Percentiles rank a stretch among this genome's conserved stretches.
Conservation (phyloP, 2,329 filamentous ascomycete genomes). For the Grosmannia huntii region DNA sequence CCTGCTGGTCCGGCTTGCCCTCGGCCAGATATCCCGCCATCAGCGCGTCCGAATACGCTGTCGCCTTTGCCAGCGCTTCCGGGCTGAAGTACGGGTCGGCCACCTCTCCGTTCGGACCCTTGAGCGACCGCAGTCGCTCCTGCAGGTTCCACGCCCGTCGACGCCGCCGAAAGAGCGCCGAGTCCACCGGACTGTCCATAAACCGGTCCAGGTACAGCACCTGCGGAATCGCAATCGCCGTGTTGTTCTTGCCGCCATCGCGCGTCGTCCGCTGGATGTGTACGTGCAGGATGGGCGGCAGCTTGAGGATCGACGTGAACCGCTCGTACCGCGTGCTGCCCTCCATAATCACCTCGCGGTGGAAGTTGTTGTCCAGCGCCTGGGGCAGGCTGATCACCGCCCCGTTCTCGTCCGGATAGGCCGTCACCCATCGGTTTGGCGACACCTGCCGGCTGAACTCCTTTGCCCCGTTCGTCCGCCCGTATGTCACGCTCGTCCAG, state of each 20-base stretch:
- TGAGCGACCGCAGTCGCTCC: constrained; percentile 43
- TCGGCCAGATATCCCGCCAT: not conserved
- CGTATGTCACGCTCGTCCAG: constrained; percentile 48
- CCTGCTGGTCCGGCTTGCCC: not conserved
- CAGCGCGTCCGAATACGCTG: constrained; percentile 4
- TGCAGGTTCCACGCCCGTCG: constrained; percentile 66
- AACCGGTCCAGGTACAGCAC: constrained; percentile 81
- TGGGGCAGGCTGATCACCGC: constrained; percentile 57
- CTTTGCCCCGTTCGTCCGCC: constrained; percentile 35
- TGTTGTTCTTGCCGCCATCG: constrained; percentile 61
- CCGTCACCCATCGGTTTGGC: constrained; percentile 49
- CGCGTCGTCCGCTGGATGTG: constrained; percentile 75
- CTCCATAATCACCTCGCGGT: constrained; percentile 60
- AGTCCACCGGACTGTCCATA: constrained; percentile 52
- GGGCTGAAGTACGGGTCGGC: not conserved
- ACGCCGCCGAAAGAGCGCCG: constrained; percentile 49
- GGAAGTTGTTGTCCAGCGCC: constrained; percentile 75
- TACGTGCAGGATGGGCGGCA: constrained; percentile 79
- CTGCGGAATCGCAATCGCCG: constrained; percentile 68
- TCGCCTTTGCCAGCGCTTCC: not conserved
- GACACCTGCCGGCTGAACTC: constrained; percentile 31
- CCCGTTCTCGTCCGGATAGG: constrained; percentile 38
- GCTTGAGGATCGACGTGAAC: constrained; percentile 59
- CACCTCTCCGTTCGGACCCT: constrained; percentile 22
- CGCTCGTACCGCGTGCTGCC: constrained; percentile 40